Conservation (phyloP, 2,329 filamentous ascomycete genomes). For the Hymenotorrendiella dingleyae region DNA sequence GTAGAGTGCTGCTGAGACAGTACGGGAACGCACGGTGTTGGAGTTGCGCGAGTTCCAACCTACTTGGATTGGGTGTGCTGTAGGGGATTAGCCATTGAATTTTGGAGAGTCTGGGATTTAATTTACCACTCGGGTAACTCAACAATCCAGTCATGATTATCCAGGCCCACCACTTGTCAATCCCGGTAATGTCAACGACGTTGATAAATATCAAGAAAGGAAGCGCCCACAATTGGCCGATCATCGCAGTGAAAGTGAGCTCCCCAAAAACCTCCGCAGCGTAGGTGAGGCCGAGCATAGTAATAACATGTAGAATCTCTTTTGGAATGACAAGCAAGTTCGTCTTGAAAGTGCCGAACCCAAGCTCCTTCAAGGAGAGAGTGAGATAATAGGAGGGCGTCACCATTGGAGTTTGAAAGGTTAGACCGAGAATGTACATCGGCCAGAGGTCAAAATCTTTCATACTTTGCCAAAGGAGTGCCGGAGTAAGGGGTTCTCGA, state of each 20-base stretch:
- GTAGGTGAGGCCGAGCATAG: slow-evolving; percentile 41
- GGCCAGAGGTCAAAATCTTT: slow-evolving; percentile 50
- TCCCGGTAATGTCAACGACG: slow-evolving; percentile 11
- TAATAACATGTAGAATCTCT: neutral
- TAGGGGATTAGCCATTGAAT: neutral
- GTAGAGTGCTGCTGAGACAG: slow-evolving; percentile 56
- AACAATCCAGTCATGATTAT: slow-evolving; percentile 10
- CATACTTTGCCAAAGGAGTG: slow-evolving; percentile 39
- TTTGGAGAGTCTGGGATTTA: no score
- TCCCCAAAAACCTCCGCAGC: slow-evolving; percentile 37
- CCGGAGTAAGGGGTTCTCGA: slow-evolving; percentile 40
- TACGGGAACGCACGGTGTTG: slow-evolving; percentile 54
- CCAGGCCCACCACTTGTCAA: slow-evolving; percentile 13
- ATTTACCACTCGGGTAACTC: slow-evolving; percentile 5
- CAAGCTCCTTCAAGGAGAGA: slow-evolving; percentile 20
- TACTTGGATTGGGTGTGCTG: slow-evolving; percentile 42
- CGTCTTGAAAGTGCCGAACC: slow-evolving; percentile 35
- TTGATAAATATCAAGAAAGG: slow-evolving; percentile 32
- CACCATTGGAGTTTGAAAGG: slow-evolving; percentile 20
- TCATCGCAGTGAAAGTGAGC: slow-evolving; percentile 25
- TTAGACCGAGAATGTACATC: slow-evolving; percentile 36
- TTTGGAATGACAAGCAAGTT: slow-evolving; percentile 42
- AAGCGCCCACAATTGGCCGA: slow-evolving; percentile 37
- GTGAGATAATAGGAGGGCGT: slow-evolving; percentile 20
- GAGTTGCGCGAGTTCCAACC: slow-evolving; percentile 49